A percentile compares a stretch with the other conserved stretches of the same genome.
Evolutionary conservation across 2,329 filamentous ascomycete genomes (phyloP).

Genomic region (Colletotrichum sp.): DNA sequence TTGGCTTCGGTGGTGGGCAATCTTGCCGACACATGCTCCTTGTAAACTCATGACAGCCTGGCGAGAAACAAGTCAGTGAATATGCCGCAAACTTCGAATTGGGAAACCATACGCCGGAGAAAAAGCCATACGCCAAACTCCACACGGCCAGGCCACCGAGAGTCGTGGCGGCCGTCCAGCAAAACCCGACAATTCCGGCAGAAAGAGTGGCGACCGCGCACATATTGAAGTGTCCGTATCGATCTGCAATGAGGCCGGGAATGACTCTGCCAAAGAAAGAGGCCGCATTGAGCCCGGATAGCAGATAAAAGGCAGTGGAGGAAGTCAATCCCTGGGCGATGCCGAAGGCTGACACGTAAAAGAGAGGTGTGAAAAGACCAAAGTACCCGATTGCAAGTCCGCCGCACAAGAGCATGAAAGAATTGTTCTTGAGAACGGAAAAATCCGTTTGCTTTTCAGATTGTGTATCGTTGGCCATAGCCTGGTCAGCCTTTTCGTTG

Average conservation of each 20-base stretch:
- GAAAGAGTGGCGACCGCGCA: constrained; percentile 27
- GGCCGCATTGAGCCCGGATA: constrained; percentile 66
- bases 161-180: constrained; percentile 46
- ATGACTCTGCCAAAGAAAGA: constrained; percentile 57
- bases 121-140: constrained; percentile 50
- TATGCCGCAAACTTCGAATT: fast-evolving
- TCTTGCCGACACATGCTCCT: constrained; percentile 46
- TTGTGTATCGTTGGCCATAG: not conserved
- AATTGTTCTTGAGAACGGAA: constrained; percentile 23
- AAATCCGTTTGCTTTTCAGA: not conserved
- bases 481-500: not conserved
- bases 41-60: constrained; percentile 53
- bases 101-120: constrained; percentile 40
- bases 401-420: not conserved
- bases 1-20: constrained; percentile 40
- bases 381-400: constrained; percentile 27
- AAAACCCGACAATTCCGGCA: constrained; percentile 45
- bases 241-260: constrained; percentile 57
- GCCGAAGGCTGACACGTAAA: constrained; percentile 61
- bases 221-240: constrained; percentile 51
- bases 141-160: constrained; percentile 49
- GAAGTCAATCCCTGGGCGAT: constrained; percentile 50
- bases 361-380: constrained; percentile 55
- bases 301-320: constrained; percentile 63
- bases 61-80: constrained; percentile 10